Base-by-base conservation (phyloP, 176 grass and related monocot species). In the Melocanna baccifera region DNA sequence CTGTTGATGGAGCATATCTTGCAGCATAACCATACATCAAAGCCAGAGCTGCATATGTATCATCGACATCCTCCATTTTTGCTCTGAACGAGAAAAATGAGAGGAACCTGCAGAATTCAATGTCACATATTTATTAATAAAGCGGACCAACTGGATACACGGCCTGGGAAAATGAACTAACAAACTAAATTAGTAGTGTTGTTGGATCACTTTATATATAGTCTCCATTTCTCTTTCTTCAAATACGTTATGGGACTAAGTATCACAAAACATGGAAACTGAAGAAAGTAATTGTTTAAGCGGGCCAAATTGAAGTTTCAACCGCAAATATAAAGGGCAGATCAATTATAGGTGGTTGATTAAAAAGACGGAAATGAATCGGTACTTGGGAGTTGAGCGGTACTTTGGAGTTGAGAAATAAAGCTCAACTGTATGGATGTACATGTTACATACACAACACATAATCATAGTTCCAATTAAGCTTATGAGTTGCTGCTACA, bases 1-100 rank as follows among this genome's bases (percentile, higher is more conserved):
- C 95, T 66, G 95, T 98, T 76, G 92, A 93, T 52, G 95, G 95
- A 84, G 95, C 92, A 93, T 98, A 94, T 94, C 91, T 94, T 79
- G 95, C 95, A 85, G 95, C 95, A 95, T 98, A 98, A 14, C 95
- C 95, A 81, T 98, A 98, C 95, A 98, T 98, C 43, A 98, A 91
- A 50, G 95, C 95, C 87, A 98, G 85, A 48, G 95, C 92, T 58
- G 95, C 95, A 70, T 98, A 98, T 36, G 95, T 98, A 83, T 98
- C 92, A 85, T 98, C 95, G 28, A 88, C 80, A 93, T 98, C 92
- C 82, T 95, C 92, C 52, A 78, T 53, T 89, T 93, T 96, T 90
- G 85, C 61, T 88, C 76, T 79, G 12, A 92, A 88, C 52, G 89
- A 92, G 85, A 98, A 92, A 85, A 95, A 90, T 52, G 91, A 91